These are phyloP conservation scores for Hypoxylon rickii DNA, from an alignment of 495 filamentous ascomycete genomes.

Conservation along the genomic window DNA sequence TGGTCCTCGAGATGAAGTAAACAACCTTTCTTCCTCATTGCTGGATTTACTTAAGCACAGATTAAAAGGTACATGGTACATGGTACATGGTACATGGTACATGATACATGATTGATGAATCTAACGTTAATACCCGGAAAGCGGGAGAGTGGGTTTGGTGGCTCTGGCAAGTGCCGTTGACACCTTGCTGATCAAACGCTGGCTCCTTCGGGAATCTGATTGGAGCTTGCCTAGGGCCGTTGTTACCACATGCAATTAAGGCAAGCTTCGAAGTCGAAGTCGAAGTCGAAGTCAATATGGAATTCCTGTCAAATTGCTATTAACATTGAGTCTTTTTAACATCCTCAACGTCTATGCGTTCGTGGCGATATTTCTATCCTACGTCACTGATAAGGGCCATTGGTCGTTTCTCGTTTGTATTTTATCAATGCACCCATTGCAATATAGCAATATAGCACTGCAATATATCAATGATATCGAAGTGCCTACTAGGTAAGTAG, in stretches of 20 bases:
- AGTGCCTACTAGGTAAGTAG: no score
- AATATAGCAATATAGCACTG: neutral
- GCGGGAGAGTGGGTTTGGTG: slow-evolving; percentile 28
- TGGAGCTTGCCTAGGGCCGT: slow-evolving; percentile 20
- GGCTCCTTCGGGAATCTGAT: slow-evolving; percentile 34
- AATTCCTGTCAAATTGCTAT: no score
- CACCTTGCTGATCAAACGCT: slow-evolving; percentile 31
- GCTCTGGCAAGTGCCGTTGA: slow-evolving; percentile 35
- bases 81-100: no score
- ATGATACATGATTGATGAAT: slow-evolving; percentile 23
- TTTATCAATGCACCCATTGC: neutral
- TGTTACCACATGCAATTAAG: slow-evolving; percentile 7
- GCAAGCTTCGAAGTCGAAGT: slow-evolving; percentile 8
- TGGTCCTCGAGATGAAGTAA: no score
- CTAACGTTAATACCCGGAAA: slow-evolving; percentile 25
- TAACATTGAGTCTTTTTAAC: slow-evolving; percentile 14
- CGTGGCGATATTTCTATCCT: no score
- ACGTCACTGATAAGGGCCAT: no score
- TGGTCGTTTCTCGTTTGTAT: no score
- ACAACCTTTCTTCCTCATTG: no score
- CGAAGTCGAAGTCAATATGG: no score
- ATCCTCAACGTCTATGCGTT: neutral
- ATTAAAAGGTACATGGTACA: no score
- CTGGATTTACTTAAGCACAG: no score
- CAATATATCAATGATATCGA: neutral